These are phyloP conservation scores for Sphagnum fallax DNA, from an alignment of 228 moss, liverwort and hornwort genomes.

Conservation along the genomic window DNA sequence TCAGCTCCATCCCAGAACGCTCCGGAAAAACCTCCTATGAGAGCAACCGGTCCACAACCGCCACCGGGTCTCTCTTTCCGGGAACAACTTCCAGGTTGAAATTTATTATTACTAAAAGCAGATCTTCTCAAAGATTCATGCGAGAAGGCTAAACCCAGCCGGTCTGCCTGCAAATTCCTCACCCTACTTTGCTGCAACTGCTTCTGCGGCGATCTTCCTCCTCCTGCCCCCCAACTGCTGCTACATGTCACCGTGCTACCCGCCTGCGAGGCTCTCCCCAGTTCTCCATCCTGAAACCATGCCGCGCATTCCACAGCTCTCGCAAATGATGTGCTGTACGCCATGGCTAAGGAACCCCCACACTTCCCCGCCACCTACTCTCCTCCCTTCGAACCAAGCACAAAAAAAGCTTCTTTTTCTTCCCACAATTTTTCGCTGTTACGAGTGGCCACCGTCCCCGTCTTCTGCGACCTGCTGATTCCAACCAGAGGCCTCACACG, in stretches of 20 bases:
- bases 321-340: constrained; percentile 12
- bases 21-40: constrained; percentile 32
- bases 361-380: too few relatives aligned
- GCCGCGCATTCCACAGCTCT: constrained; percentile 14
- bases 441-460: too few relatives aligned
- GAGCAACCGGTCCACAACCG: constrained; percentile 10
- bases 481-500: too few relatives aligned
- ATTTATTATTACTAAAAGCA: neutral
- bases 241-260: constrained; percentile 15
- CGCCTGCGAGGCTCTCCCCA: constrained; percentile 16
- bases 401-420: too few relatives aligned
- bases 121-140: constrained; percentile 3
- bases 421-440: too few relatives aligned
- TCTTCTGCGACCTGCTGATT: too few relatives aligned
- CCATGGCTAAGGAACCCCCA: constrained; percentile 1
- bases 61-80: constrained; percentile 10
- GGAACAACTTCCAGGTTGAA: constrained; percentile 1
- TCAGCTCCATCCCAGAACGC: constrained; percentile 58
- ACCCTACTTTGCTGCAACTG: constrained; percentile 8
- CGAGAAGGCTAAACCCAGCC: constrained; percentile 6
- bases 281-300: constrained; percentile 15
- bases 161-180: constrained; percentile 10
- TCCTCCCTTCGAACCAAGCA: too few relatives aligned
- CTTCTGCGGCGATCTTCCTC: neutral
- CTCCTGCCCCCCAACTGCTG: constrained; percentile 6